Base-by-base conservation (phyloP, 345 rosid genomes). In the Eucalyptus fibrosa region DNA sequence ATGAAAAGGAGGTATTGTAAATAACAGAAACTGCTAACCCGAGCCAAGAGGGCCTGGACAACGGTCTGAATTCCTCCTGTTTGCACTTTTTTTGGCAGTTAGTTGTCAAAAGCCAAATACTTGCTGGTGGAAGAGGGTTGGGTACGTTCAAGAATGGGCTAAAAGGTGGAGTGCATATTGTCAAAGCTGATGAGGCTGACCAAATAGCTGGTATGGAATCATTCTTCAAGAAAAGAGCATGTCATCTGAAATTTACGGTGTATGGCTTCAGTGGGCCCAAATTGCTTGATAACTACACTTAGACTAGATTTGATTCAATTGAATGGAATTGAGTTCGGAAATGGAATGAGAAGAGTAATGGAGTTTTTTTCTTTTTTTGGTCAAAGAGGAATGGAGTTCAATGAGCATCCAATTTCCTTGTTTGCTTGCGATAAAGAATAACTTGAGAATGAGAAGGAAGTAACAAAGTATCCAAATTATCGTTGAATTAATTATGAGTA, bases 111-210 rank as follows among this genome's bases (percentile, higher is more conserved):
- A 98, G 99, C 90, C 99, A 97, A 93, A 94, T 98, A 93, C 93
- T 98, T 95, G 99, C 99, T 80, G 99, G 99, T 89, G 99, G 99
- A 37, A 94, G 99, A 93, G 99, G 99, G 82, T 92, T 98, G 88
- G 99, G 99, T 86, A 96, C 96, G 30, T 98, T 98, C 91, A 96
- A 94, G 89, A 97, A 92, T 26, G 99, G 99, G 83, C 95, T 98
- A 89, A 93, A 96, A 91, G 98, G 99, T 88, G 99, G 99, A 86
- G 99, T 98, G 91, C 99, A 98, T 92, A 96, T 98, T 77, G 96
- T 98, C 88, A 95, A 92, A 89, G 91, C 92, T 88, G 98, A 95
- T 49, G 94, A 96, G 91, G 97, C 88, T 91, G 97, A 91, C 94
- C 97, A 97, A 49, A 92, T 93, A 56, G 99, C 98, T 89, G 99